Base-by-base conservation (phyloP, 495 filamentous ascomycete species). In the Penicillium fimorum region DNA sequence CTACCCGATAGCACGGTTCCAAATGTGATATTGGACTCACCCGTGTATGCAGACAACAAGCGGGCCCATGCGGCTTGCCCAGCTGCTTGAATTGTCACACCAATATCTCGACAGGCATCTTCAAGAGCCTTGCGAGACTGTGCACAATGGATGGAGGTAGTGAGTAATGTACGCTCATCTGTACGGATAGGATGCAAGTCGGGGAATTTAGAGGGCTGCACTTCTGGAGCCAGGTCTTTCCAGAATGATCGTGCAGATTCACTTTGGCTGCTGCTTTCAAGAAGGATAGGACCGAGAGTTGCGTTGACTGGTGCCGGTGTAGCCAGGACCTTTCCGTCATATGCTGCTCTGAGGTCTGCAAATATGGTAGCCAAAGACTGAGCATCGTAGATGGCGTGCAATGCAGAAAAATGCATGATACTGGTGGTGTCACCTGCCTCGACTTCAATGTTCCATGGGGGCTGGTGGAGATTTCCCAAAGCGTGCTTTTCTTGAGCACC, bases 331-430 rank as follows among this genome's bases (percentile, higher is more conserved):
- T 60, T 44, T 13, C 66, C 70, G 33, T 64, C 58, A 51, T 79
- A 78, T 20, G 64, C 67, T 50, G 59, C 60, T 5, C 65, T 59
- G 27, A 92, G 68, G 56, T 87, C 83, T 1, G 73, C 60, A 3
- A 92, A 73, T 4, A 92, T 76, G 1, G 71, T 47, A 15, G 79
- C 73, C 5, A 96, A 70, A 15, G 88, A 87, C 33, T 82, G 76
- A 0, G 88, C 91, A 72, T 96, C 90, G 59, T 91, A 94, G 1
- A 96, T 71, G 3, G 88, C 87, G 70, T 96, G 90, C 50, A 91
- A 84, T 5, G 80, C 77, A 13, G 76, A 82, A 42, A 88, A 74
- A 38, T 78, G 65, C 11, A 87, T 55, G 0, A 65, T 51, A 12
- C 45, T 55, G 4, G 54, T 55, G 2, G 38, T 44, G 7, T 62